Conservation (phyloP, 2,329 filamentous ascomycete genomes). For the Pyrenochaeta sp. region DNA sequence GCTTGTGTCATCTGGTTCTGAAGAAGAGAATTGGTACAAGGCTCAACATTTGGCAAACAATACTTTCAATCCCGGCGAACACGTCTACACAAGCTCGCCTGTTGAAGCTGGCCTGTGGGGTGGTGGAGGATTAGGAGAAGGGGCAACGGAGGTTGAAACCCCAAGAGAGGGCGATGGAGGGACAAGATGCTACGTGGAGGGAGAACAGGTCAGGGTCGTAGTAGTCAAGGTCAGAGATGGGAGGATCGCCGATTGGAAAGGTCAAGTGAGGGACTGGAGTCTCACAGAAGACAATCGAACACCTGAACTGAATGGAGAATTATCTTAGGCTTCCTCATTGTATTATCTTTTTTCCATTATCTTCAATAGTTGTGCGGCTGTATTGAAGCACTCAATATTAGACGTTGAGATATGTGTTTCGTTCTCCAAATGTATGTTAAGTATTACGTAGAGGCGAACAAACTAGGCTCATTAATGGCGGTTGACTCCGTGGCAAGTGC, state of each 20-base stretch:
- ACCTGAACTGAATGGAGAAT: neutral
- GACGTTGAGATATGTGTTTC: neutral
- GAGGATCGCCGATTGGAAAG: conserved; percentile 93
- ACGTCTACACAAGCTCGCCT: conserved; percentile 39
- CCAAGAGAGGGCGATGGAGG: conserved; percentile 55
- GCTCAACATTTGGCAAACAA: conserved; percentile 90
- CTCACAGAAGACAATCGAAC: neutral
- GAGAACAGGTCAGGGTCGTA: conserved; percentile 85
- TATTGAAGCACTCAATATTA: neutral
- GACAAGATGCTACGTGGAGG: conserved; percentile 75
- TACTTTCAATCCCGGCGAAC: conserved; percentile 69
- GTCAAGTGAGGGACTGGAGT: conserved; percentile 83
- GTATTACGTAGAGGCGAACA: neutral
- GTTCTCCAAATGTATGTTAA: neutral
- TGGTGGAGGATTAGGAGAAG: conserved; percentile 52
- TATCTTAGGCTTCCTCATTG: neutral
- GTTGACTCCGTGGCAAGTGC: neutral
- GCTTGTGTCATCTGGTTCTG: conserved; percentile 74
- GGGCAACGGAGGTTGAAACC: conserved; percentile 52
- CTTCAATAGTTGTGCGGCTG: neutral
- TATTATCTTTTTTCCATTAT: too few species aligned
- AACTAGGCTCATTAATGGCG: neutral
- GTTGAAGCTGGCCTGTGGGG: conserved; percentile 55
- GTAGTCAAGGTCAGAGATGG: conserved; percentile 85
- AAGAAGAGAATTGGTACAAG: conserved; percentile 86